Base-by-base conservation (phyloP, 371 early-diverging fungal species). In the Mucor plumbeus region DNA sequence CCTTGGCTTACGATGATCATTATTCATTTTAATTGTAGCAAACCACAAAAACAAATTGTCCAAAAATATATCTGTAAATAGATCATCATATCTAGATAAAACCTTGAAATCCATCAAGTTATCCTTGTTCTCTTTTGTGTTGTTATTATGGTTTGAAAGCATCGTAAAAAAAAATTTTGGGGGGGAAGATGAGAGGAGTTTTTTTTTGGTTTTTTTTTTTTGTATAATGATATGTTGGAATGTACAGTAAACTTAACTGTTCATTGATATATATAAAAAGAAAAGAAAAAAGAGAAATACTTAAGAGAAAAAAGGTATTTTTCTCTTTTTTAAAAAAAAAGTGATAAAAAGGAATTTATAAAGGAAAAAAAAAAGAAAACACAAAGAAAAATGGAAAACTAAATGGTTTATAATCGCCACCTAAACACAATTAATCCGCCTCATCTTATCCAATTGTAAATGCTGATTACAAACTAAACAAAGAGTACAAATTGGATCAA, bases 21-120 rank as follows among this genome's bases (percentile, higher is more conserved):
- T 44, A 58, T 75, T 75, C 73, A 73, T 76, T 31, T 74, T 74
- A 38, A 87, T 85, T 2, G 92, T 91, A 61, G 74, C 64, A 68
- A 91, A 91, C 90, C 90, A 90, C 17, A 91, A 81, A 58, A 79
- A 80, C 38, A 85, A 64, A 33, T 80, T 84, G 63, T 91, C 92
- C 67, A 91, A 74, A 56, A 91, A 79, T 17, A 90, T 71, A 68
- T 90, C 90, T 50, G 88, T 86, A 57, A 91, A 77, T 19, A 91
- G 68, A 79, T 91, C 92, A 78, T 91, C 92, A 73, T 86, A 88
- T 44, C 79, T 80, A 17, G 90, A 89, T 47, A 91, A 77, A 31
- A 87, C 68, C 36, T 76, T 69, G 53, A 80, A 80, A 60, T 83
- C 75, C 83, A 83, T 72, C 35, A 66, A 33, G n/a, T 66, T 66